Percentiles rank a stretch among this genome's conserved stretches.
phyloP scores from a whole-genome alignment of 495 filamentous ascomycete genomes.

The Aspergillus heteromorphus region DNA sequence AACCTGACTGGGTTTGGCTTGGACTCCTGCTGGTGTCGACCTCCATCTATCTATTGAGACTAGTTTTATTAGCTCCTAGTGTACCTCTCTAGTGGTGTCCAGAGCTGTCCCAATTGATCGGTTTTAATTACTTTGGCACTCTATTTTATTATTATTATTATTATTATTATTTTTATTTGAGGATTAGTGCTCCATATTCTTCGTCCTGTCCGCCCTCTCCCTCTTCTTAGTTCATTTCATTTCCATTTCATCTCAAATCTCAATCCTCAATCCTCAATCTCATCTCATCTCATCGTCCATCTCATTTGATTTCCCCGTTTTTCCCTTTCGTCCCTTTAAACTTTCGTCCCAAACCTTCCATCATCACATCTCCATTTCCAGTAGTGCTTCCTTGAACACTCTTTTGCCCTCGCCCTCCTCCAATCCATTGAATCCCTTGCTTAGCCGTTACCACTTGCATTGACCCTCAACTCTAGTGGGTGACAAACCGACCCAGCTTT shows the following conservation, averaged over 20 bases:
- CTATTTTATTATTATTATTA: constrained; percentile 9
- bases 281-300: too few species aligned
- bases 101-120: constrained; percentile 21
- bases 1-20: constrained; percentile 8
- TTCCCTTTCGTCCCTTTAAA: constrained; percentile 4
- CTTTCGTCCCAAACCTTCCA: constrained; percentile 1
- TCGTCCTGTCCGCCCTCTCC: background rate
- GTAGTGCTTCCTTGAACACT: background rate
- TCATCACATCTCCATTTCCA: constrained; percentile 6
- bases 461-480: constrained; percentile 6
- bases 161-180: constrained; percentile 4
- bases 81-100: constrained; percentile 1
- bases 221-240: too few species aligned
- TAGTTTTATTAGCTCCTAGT: constrained; percentile 11
- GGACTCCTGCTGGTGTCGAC: background rate
- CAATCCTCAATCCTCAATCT: too few species aligned
- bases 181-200: too few species aligned
- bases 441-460: constrained; percentile 17
- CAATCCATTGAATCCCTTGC: constrained; percentile 22
- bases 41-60: background rate
- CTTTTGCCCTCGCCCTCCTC: background rate
- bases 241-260: too few species aligned
- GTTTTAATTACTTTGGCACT: constrained; percentile 9
- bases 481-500: constrained; percentile 6
- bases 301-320: constrained; percentile 7